phyloP scores from a whole-genome alignment of 495 filamentous ascomycete genomes.

The Immersiella caudata region DNA sequence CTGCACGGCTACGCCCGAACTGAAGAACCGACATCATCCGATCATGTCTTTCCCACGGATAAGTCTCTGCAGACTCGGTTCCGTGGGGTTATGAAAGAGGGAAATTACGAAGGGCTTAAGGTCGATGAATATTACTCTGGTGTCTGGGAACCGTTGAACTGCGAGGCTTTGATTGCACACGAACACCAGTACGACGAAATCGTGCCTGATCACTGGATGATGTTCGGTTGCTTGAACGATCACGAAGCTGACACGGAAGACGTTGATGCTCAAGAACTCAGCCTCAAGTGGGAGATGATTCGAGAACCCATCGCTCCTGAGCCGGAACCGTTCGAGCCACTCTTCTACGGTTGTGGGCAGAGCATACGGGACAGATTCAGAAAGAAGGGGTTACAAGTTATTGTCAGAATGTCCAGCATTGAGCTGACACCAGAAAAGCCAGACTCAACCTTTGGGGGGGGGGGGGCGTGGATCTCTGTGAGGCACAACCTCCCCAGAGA shows the following conservation, averaged over 20 bases:
- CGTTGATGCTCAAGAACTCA: no score
- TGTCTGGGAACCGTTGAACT: no score
- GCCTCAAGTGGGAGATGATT: conserved; percentile 37
- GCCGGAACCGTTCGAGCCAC: conserved; percentile 24
- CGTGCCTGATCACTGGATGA: background rate
- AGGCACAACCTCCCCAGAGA: background rate
- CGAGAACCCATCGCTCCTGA: conserved; percentile 33
- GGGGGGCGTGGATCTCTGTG: background rate
- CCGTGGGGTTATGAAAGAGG: no score
- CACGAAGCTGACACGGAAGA: no score
- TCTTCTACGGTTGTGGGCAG: conserved; percentile 36
- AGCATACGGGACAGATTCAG: conserved; percentile 41
- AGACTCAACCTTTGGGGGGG: no score
- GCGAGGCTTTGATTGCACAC: no score
- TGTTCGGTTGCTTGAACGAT: no score
- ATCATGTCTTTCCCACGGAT: no score
- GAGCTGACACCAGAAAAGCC: conserved; percentile 64
- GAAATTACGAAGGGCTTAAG: no score
- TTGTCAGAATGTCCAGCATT: conserved; percentile 66
- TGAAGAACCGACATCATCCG: no score
- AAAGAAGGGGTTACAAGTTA: conserved; percentile 57
- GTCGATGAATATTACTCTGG: no score
- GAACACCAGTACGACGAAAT: background rate
- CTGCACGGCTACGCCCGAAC: conserved; percentile 25
- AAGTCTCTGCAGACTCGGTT: no score